Conservation (phyloP, 345 rosid genomes). For the Hirschfeldia incana region DNA sequence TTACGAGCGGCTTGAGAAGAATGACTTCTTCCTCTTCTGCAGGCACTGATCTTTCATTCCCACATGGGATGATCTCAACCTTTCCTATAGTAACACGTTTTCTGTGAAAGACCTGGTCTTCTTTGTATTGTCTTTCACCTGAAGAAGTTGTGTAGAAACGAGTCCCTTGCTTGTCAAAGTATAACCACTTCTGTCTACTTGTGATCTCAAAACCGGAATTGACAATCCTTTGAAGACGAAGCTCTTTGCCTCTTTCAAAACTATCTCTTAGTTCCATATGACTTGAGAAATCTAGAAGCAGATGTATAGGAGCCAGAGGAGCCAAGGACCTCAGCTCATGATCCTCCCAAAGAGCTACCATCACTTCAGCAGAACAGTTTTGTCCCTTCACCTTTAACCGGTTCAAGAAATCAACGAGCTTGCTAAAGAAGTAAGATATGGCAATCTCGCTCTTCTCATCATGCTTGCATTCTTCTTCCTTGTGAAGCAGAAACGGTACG, state of each 20-base stretch:
- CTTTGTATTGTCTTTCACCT: conserved; percentile 30
- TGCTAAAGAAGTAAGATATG: conserved; percentile 57
- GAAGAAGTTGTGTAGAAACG: conserved; percentile 38
- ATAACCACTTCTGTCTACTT: conserved; percentile 58
- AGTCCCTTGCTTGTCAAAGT: conserved; percentile 43
- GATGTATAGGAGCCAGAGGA: conserved; percentile 54
- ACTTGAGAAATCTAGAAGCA: conserved; percentile 58
- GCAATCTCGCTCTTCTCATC: conserved; percentile 59
- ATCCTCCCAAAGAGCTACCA: conserved; percentile 85
- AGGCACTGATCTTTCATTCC: conserved; percentile 43
- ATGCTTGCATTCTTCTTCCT: conserved; percentile 35
- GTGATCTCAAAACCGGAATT: conserved; percentile 63
- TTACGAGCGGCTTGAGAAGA: conserved; percentile 87
- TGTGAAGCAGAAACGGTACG: conserved; percentile 51
- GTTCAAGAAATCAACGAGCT: conserved; percentile 52
- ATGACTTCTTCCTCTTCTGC: conserved; percentile 94
- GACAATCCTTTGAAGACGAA: conserved; percentile 57
- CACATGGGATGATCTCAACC: conserved; percentile 29
- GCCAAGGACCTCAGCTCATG: conserved; percentile 77
- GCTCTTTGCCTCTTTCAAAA: conserved; percentile 47
- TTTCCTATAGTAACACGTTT: conserved; percentile 17
- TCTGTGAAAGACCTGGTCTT: conserved; percentile 21
- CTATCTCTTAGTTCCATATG: conserved; percentile 40
- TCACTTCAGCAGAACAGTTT: conserved; percentile 18
- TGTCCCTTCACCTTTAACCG: conserved; percentile 37